phyloP scores from a whole-genome alignment of 306 rosid species.

The Abrus precatorius region DNA sequence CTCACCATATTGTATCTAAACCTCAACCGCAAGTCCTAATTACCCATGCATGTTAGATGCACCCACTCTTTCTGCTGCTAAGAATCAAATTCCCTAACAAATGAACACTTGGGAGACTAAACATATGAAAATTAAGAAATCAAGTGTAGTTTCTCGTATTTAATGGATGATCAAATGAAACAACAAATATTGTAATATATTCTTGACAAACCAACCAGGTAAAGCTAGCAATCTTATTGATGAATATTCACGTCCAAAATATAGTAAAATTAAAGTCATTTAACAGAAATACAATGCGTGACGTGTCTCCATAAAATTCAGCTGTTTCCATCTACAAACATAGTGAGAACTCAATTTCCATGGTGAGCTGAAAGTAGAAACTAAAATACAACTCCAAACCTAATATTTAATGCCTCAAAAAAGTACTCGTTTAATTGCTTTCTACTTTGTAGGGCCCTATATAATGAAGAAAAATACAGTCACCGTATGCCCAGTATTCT shows the following conservation, averaged over 20 bases:
- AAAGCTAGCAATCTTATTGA: not conserved
- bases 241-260: not conserved
- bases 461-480: too few relatives aligned
- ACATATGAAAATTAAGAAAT: not conserved
- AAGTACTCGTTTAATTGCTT: not conserved
- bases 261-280: not conserved
- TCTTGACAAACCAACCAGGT: not conserved
- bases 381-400: not conserved
- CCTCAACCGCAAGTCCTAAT: not conserved
- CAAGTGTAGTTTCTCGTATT: slow-evolving; percentile 21
- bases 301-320: not conserved
- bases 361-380: not conserved
- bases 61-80: not conserved
- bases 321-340: not conserved
- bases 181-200: not conserved
- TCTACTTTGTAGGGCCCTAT: not conserved
- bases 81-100: not conserved
- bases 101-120: not conserved
- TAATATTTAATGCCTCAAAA: too few relatives aligned
- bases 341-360: not conserved
- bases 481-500: not conserved
- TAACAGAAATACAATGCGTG: not conserved
- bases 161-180: slow-evolving; percentile 19
- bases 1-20: not conserved
- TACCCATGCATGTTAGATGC: slow-evolving; percentile 1